Evolutionary conservation across 148 eudicot genomes (phyloP), one percentile per base, ranked within the genome.

Genomic region (Spergularia marina): DNA sequence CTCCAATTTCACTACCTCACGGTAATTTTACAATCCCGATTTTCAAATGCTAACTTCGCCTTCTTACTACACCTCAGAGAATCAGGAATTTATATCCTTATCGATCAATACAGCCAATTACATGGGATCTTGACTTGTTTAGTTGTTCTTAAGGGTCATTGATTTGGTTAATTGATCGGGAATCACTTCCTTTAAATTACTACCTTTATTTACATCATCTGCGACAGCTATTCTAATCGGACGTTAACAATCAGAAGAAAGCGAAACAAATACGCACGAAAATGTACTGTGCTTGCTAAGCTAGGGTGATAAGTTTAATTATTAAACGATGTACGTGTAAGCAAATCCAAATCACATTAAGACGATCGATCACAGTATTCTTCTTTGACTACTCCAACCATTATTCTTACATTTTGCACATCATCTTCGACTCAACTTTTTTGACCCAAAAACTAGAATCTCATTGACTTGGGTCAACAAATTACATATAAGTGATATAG

Each of bases 381-480:
- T 30, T 44, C 25, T 70, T 70, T 54, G 58, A 25, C 44, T 25
- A 30, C 36, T 30, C 36, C 4, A 30, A 30, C 58, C 25, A 16
- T 44, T 34, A 70, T 53, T 52, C 57, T 47, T n/a, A 17, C 71
- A 68, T 49, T 49, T 47, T 17, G 70, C 20, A 49, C 71, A 16
- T 68, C 53, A 68, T 68, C 55, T 53, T 70, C 44, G 53, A 53
- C 59, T 4, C 73, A 70, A 70, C 12, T 23, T 30, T n/a, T 30
- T 70, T 70, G 73, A 70, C 73, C 44, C 41, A 69, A 69, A 21
- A 21, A 12, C 53, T 21, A 14, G 69, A 52, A 53, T 70, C 17
- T 54, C 18, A 25, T 70, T 53, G 20, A 70, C 44, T 70, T 53
- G 6, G 59, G 73, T 70, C 73, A 61, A 70, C 59, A 30, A 13